Evolutionary conservation across 2,329 filamentous ascomycete genomes (phyloP).

Genomic region (Elsinoe ampelina): DNA sequence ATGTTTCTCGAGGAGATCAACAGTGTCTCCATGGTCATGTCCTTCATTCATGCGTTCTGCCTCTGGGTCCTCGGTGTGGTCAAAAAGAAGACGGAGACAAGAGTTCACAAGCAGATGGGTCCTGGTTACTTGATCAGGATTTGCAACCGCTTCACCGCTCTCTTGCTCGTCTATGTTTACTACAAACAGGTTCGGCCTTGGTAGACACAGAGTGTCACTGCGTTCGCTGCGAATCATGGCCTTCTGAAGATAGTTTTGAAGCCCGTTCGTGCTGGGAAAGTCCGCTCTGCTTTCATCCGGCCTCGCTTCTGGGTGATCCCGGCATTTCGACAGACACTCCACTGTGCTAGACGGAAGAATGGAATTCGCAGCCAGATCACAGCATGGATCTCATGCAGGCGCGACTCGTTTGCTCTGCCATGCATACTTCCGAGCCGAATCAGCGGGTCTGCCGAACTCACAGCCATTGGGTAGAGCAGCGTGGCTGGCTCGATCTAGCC

Average conservation of each 20-base stretch:
- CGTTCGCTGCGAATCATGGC: too few relatives aligned
- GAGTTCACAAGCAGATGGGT: not conserved
- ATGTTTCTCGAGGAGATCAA: not conserved
- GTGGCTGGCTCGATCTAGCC: not conserved
- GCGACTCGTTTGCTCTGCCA: not conserved
- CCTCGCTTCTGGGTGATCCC: too few relatives aligned
- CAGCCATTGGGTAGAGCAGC: not conserved
- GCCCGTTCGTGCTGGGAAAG: too few relatives aligned
- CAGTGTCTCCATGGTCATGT: not conserved
- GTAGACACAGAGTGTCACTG: too few relatives aligned
- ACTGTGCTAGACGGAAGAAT: not conserved
- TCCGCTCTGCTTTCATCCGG: too few relatives aligned
- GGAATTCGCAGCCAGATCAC: not conserved
- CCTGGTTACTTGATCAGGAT: not conserved
- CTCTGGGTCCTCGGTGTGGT: not conserved
- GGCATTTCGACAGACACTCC: not conserved
- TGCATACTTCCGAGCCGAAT: constrained; percentile 1
- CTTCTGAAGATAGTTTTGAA: too few relatives aligned
- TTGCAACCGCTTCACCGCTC: not conserved
- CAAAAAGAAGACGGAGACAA: not conserved
- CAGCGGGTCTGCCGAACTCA: not conserved
- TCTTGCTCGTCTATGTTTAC: constrained; percentile 5
- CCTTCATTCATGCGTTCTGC: not conserved
- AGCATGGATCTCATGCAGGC: not conserved
- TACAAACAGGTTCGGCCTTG: not conserved